These are phyloP conservation scores for Blastomyces emzantsi DNA, from an alignment of 2,329 filamentous ascomycete species.

Conservation along the genomic window DNA sequence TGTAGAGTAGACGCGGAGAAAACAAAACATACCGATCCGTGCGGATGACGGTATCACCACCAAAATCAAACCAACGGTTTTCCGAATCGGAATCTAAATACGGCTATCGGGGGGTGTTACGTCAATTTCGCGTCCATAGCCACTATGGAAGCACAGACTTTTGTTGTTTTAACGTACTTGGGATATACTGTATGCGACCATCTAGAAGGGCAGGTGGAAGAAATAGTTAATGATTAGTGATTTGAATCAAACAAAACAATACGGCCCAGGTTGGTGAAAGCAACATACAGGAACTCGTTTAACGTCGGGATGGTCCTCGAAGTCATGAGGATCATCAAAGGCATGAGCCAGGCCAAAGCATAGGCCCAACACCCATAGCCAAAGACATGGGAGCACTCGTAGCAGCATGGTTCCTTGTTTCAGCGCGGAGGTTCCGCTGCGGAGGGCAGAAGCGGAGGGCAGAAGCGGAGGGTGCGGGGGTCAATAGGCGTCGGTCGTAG, in stretches of 20 bases:
- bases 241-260: neutral
- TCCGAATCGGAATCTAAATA: constrained; percentile 98
- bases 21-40: constrained; percentile 46
- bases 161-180: constrained; percentile 50
- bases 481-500: neutral
- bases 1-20: neutral
- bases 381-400: constrained; percentile 13
- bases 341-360: constrained; percentile 22
- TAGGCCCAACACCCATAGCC: constrained; percentile 30
- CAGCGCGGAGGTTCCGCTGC: neutral
- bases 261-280: constrained; percentile 11
- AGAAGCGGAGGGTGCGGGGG: neutral
- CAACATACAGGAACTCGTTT: constrained; percentile 56
- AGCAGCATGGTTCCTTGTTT: constrained; percentile 14
- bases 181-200: constrained; percentile 76
- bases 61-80: constrained; percentile 98
- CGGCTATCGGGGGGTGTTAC: constrained; percentile 48
- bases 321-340: constrained; percentile 23
- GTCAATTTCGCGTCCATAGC: constrained; percentile 13
- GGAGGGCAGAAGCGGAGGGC: neutral
- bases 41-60: constrained; percentile 81
- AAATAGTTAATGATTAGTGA: constrained; percentile 15
- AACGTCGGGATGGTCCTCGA: constrained; percentile 47
- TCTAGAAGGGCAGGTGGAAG: constrained; percentile 39
- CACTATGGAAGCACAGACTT: constrained; percentile 8